Percentiles rank a stretch among this genome's conserved stretches.
Conservation (phyloP, 2,329 filamentous ascomycete species). For the Epichloe bromicola region DNA sequence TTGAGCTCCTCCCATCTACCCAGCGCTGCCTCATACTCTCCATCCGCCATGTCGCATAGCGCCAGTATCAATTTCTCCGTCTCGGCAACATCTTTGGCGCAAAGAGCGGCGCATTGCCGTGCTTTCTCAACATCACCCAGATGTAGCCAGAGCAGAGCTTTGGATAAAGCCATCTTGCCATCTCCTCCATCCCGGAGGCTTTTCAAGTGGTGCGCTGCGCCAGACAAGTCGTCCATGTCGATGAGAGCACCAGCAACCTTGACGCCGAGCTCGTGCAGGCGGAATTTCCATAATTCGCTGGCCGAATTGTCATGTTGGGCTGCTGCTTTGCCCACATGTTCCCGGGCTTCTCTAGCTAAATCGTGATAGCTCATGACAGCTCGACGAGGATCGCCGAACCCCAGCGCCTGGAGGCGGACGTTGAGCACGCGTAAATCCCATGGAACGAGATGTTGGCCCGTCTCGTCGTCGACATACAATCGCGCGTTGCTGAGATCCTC, state of each 20-base stretch:
- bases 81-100: constrained; percentile 17
- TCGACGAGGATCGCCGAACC: constrained; percentile 70
- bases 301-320: constrained; percentile 37
- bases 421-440: constrained; percentile 78
- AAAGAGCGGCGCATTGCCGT: constrained; percentile 33
- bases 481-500: constrained; percentile 45
- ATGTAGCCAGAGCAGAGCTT: constrained; percentile 60
- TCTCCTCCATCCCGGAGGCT: constrained; percentile 34
- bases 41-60: constrained; percentile 67
- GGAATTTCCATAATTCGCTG: constrained; percentile 52
- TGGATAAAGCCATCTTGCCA: constrained; percentile 32
- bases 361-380: constrained; percentile 88
- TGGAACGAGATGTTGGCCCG: constrained; percentile 56
- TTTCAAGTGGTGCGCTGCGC: constrained; percentile 60
- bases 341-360: constrained; percentile 64
- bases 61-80: constrained; percentile 45
- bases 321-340: constrained; percentile 37
- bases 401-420: constrained; percentile 72
- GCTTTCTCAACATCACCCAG: constrained; percentile 66
- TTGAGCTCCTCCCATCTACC: constrained; percentile 43
- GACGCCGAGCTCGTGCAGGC: constrained; percentile 64
- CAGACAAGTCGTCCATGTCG: constrained; percentile 79
- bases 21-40: constrained; percentile 53
- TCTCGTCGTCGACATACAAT: constrained; percentile 42
- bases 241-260: constrained; percentile 53